Conservation (phyloP, 345 rosid species). For the Carallia pectinifolia region DNA sequence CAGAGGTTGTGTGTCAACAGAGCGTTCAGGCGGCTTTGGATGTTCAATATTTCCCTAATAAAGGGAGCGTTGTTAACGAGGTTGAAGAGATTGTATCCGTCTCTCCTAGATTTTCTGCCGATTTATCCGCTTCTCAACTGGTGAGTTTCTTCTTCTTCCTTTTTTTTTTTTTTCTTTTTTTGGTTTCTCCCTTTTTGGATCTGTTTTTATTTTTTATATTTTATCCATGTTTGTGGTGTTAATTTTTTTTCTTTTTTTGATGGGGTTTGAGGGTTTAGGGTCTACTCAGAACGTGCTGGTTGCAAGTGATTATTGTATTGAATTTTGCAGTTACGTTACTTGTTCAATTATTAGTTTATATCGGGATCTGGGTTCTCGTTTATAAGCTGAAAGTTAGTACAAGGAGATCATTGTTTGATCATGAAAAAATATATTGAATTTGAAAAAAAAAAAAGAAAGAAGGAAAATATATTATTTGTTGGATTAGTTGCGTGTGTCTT, state of each 20-base stretch:
- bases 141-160: slow-evolving; percentile 30
- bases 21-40: slow-evolving; percentile 54
- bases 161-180: background rate
- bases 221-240: background rate
- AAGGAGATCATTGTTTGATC: no score
- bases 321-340: no score
- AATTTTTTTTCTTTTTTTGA: background rate
- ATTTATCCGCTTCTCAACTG: slow-evolving; percentile 39
- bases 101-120: slow-evolving; percentile 42
- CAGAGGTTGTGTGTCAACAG: slow-evolving; percentile 53
- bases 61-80: slow-evolving; percentile 29
- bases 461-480: no score
- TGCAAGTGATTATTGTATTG: background rate
- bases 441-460: no score
- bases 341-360: background rate
- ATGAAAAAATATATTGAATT: no score
- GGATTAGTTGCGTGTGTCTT: no score
- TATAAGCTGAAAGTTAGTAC: no score
- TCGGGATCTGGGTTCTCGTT: slow-evolving; percentile 4
- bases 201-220: background rate
- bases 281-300: background rate
- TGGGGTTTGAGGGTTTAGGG: background rate
- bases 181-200: background rate
- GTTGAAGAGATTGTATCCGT: slow-evolving; percentile 31
- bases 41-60: slow-evolving; percentile 34